These are phyloP conservation scores for Leishmania lainsoni DNA, from an alignment of 208 protist genomes.

Conservation along the genomic window DNA sequence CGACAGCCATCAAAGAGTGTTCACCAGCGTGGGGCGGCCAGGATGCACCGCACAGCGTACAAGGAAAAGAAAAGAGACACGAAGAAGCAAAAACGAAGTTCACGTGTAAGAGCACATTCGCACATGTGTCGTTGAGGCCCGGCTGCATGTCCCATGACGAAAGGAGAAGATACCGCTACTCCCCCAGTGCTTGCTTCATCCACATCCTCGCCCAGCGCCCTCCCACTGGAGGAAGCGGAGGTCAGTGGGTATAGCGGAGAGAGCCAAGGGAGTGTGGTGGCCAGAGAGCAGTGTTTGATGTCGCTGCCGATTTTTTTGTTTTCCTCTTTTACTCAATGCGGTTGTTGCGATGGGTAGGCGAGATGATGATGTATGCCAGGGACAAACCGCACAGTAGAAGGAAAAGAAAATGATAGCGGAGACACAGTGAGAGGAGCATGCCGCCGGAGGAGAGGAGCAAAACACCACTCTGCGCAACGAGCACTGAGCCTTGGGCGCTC, in stretches of 20 bases:
- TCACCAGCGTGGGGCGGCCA: neutral
- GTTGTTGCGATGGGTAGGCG: neutral
- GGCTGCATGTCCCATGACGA: neutral
- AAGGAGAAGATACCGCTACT: neutral
- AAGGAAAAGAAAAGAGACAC: neutral
- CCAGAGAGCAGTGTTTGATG: neutral
- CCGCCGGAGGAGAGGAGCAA: neutral
- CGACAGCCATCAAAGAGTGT: neutral
- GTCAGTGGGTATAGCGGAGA: neutral
- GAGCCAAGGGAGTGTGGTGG: neutral
- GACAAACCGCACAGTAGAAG: neutral
- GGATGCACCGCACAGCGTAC: neutral
- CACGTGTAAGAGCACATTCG: neutral
- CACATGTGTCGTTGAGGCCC: neutral
- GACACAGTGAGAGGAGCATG: neutral
- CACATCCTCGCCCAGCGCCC: neutral
- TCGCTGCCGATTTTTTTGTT: neutral
- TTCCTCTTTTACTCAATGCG: neutral
- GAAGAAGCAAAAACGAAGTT: neutral
- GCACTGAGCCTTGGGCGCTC: neutral
- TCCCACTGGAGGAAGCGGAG: neutral
- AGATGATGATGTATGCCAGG: neutral
- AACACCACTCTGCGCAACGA: neutral
- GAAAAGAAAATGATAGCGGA: neutral
- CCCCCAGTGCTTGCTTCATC: too few relatives aligned